Evolutionary conservation across 345 rosid species (phyloP).

Genomic region (Pistacia atlantica): DNA sequence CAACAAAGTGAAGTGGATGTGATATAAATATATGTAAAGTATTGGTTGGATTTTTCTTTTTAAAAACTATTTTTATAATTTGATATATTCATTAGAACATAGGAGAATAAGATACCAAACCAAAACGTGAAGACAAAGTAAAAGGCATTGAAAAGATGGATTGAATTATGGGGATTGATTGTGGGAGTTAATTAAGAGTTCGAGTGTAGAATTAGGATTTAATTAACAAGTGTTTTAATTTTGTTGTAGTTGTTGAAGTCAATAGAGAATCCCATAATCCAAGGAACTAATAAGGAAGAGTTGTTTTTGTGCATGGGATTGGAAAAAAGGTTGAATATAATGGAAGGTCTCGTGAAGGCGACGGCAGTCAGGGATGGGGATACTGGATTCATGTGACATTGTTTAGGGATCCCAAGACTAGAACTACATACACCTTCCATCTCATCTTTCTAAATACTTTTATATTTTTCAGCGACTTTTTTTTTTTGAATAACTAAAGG

Average conservation of each 20-base stretch:
- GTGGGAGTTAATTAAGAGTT: slow-evolving; percentile 16
- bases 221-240: background rate
- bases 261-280: slow-evolving; percentile 38
- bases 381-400: slow-evolving; percentile 35
- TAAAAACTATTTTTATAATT: background rate
- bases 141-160: slow-evolving; percentile 21
- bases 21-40: background rate
- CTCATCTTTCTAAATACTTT: background rate
- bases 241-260: slow-evolving; percentile 24
- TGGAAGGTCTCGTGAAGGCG: slow-evolving; percentile 64
- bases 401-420: slow-evolving; percentile 34
- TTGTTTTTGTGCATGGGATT: slow-evolving; percentile 12
- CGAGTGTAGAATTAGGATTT: background rate
- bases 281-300: slow-evolving; percentile 34
- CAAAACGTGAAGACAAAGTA: slow-evolving; percentile 38
- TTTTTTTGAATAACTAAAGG: too few relatives aligned
- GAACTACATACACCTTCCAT: background rate
- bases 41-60: too few relatives aligned
- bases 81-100: background rate
- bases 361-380: slow-evolving; percentile 39
- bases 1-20: slow-evolving; percentile 6
- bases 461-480: background rate
- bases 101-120: background rate
- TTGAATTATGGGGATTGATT: slow-evolving; percentile 12
- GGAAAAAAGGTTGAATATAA: slow-evolving; percentile 21